Conservation (phyloP, 208 protist genomes). For the Trypanosoma scelopori region DNA sequence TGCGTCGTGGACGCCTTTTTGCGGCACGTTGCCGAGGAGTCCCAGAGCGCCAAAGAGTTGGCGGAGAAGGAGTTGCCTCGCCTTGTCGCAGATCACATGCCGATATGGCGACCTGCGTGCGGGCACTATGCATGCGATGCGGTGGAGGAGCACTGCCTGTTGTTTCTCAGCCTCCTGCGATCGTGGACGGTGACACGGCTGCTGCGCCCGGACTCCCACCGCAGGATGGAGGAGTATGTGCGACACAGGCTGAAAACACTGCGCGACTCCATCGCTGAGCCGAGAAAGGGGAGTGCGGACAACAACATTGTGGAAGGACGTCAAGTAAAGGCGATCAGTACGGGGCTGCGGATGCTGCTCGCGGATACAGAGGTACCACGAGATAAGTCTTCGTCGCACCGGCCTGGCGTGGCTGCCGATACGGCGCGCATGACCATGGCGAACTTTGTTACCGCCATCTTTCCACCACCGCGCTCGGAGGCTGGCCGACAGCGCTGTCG, state of each 20-base stretch:
- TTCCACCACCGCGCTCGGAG: conserved; percentile 35
- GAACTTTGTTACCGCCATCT: conserved; percentile 68
- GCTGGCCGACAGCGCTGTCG: conserved; percentile 46
- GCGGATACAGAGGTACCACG: conserved; percentile 3
- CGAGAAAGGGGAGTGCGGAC: conserved; percentile 18
- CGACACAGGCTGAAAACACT: conserved; percentile 54
- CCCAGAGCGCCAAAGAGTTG: conserved; percentile 17
- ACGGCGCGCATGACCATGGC: conserved; percentile 43
- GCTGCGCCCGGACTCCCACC: conserved; percentile 39
- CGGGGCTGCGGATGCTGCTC: conserved; percentile 19
- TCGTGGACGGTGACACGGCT: conserved; percentile 48
- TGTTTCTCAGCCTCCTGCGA: conserved; percentile 62
- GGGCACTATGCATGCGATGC: conserved; percentile 40
- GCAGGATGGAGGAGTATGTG: conserved; percentile 64
- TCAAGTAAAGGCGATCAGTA: neutral
- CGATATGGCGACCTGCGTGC: conserved; percentile 27
- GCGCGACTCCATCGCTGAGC: conserved; percentile 28
- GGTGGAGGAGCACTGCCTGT: conserved; percentile 47
- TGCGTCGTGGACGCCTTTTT: conserved; percentile 68
- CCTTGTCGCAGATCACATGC: conserved; percentile 56
- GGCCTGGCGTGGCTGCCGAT: conserved; percentile 7
- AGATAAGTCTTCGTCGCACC: too few species aligned
- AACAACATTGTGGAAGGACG: neutral
- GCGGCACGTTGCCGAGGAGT: conserved; percentile 34
- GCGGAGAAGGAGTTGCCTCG: conserved; percentile 55